Base-by-base conservation (phyloP, 129 eudicot genomes). In the Artemisia annua region DNA sequence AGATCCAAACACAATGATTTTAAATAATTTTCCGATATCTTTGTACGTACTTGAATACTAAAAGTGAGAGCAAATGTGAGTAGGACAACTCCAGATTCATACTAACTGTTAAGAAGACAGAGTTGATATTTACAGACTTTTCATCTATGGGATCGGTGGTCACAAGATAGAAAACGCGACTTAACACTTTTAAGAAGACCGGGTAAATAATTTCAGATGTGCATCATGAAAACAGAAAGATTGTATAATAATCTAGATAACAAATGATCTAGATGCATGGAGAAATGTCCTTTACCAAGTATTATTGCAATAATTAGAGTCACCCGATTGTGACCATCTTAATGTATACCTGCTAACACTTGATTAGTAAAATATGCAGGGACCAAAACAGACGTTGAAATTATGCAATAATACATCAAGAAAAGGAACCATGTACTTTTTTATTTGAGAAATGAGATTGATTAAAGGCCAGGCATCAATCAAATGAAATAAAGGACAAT, bases 381-480 rank as follows among this genome's bases (percentile, higher is more conserved):
- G 22, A 16, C 12, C 28, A 18, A 6, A 54, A 16, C 18, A 1
- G 28, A 55, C 61, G 4, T 19, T 8, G 24, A 16, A 17, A 17
- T 18, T 55, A 55, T 22, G 18, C 1, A 13, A 24, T 12, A 17
- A 24, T 7, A 1, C 46, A 39, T 11, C 46, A 11, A 39, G 46
- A 39, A 39, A 39, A 39, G 11, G 10, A 17, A 55, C 24, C 61
- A 55, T 66, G 57, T 66, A 48, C 71, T 19, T 48, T 48, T 48
- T 17, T 15, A 43, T 46, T 43, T 46, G 16, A 66, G 53, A 46
- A 46, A 66, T 43, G 53, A 46, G 20, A n/a, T 65, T 43, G 53
- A 3, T 3, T 43, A 43, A 65, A 20, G 48, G 11, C 19, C 69
- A 64, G n/a, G 69, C 52, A 64, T 28, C 69, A 64, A 39, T 66